phyloP scores from a whole-genome alignment of 441 rosid genomes.

The Gossypium davidsonii region DNA sequence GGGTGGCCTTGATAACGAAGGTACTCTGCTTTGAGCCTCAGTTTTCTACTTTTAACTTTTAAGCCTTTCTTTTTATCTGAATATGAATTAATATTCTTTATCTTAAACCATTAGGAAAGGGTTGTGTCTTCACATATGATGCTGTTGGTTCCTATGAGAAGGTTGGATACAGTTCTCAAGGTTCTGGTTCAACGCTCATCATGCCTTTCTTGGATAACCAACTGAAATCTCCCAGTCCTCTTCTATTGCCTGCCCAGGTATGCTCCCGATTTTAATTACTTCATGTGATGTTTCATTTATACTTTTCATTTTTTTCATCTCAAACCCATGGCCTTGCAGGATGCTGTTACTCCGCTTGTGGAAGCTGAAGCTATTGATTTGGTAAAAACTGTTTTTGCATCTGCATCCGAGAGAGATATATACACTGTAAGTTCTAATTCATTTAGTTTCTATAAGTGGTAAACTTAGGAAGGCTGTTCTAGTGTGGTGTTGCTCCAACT shows the following conservation, averaged over 20 bases:
- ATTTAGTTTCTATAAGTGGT: not conserved
- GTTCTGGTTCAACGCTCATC: conserved; percentile 82
- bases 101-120: conserved; percentile 54
- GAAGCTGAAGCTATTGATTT: conserved; percentile 85
- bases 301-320: not conserved
- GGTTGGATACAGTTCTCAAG: conserved; percentile 93
- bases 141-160: conserved; percentile 96
- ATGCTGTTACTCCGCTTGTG: conserved; percentile 87
- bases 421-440: conserved; percentile 60
- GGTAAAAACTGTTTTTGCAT: conserved; percentile 84
- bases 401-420: conserved; percentile 97
- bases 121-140: conserved; percentile 91
- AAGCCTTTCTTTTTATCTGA: not conserved
- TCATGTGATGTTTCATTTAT: not conserved
- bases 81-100: not conserved
- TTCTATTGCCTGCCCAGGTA: conserved; percentile 78
- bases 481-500: not conserved
- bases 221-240: conserved; percentile 93
- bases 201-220: conserved; percentile 97
- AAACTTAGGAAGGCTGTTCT: not conserved
- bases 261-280: conserved; percentile 6
- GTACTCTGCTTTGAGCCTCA: conserved; percentile 27
- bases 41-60: not conserved
- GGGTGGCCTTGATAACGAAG: conserved; percentile 31
- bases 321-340: conserved; percentile 37